Evolutionary conservation across 345 rosid genomes (phyloP).

Genomic region (Eucalyptus regnans): DNA sequence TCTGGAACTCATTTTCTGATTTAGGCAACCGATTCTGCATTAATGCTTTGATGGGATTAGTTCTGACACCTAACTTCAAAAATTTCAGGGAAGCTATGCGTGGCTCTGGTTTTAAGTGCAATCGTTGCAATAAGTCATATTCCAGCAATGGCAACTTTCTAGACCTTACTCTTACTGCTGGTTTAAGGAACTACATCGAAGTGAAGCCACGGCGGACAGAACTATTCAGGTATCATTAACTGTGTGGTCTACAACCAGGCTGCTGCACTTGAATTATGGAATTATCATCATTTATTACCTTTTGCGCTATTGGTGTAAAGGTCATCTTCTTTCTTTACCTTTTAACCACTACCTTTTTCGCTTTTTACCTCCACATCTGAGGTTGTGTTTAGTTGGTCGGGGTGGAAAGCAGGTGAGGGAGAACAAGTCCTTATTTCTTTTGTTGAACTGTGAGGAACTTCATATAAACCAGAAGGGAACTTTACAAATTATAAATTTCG

Average conservation of each 20-base stretch:
- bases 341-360: background rate
- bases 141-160: constrained; percentile 75
- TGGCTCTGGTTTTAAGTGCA: constrained; percentile 83
- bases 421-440: background rate
- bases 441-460: background rate
- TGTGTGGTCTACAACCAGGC: background rate
- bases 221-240: constrained; percentile 50
- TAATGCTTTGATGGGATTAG: background rate
- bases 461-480: background rate
- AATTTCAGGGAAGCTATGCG: constrained; percentile 58
- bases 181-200: constrained; percentile 55
- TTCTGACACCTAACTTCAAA: background rate
- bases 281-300: background rate
- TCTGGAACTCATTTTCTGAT: background rate
- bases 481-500: background rate
- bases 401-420: background rate
- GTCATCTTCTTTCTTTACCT: background rate
- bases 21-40: background rate
- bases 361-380: background rate
- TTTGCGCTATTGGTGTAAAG: background rate
- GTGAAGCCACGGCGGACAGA: constrained; percentile 60
- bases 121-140: constrained; percentile 60
- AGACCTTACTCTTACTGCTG: constrained; percentile 75
- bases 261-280: background rate
- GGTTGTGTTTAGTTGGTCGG: background rate